Evolutionary conservation across 371 early-diverging fungal genomes (phyloP).

Genomic region (Blakeslea trispora): DNA sequence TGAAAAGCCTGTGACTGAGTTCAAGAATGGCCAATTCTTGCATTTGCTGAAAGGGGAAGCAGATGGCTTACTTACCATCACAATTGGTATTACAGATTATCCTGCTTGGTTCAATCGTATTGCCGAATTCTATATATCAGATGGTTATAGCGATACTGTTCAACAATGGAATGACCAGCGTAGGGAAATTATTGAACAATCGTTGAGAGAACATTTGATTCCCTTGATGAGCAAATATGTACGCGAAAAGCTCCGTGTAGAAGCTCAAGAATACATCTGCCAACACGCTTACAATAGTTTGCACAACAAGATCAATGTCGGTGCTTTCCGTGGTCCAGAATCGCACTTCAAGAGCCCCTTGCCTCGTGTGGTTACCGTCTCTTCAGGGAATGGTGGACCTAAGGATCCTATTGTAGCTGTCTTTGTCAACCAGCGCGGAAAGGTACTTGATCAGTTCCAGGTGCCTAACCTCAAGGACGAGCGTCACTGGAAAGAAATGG

Average conservation of each 20-base stretch:
- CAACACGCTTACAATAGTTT: constrained; percentile 63
- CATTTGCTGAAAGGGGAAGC: constrained; percentile 76
- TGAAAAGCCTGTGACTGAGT: constrained; percentile 74
- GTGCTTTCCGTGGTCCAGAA: constrained; percentile 63
- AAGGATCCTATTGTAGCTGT: constrained; percentile 74
- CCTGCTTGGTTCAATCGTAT: constrained; percentile 58
- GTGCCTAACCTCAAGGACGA: constrained; percentile 67
- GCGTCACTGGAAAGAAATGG: constrained; percentile 53
- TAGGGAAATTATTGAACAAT: constrained; percentile 60
- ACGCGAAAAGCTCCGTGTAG: constrained; percentile 69
- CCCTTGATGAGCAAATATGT: constrained; percentile 77
- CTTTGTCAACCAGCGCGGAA: constrained; percentile 78
- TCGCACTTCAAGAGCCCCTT: constrained; percentile 46
- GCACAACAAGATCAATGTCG: constrained; percentile 76
- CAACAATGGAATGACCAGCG: constrained; percentile 84
- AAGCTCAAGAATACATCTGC: constrained; percentile 75
- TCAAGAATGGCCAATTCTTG: constrained; percentile 76
- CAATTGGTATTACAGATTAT: constrained; percentile 66
- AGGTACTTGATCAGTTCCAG: constrained; percentile 63
- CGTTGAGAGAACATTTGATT: constrained; percentile 67
- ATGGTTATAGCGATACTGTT: constrained; percentile 61
- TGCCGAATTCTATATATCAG: constrained; percentile 64
- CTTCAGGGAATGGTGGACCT: constrained; percentile 78
- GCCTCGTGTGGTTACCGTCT: constrained; percentile 84
- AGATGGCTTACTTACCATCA: constrained; percentile 72